phyloP scores from a whole-genome alignment of 345 rosid genomes.

The Citrus australasica region DNA sequence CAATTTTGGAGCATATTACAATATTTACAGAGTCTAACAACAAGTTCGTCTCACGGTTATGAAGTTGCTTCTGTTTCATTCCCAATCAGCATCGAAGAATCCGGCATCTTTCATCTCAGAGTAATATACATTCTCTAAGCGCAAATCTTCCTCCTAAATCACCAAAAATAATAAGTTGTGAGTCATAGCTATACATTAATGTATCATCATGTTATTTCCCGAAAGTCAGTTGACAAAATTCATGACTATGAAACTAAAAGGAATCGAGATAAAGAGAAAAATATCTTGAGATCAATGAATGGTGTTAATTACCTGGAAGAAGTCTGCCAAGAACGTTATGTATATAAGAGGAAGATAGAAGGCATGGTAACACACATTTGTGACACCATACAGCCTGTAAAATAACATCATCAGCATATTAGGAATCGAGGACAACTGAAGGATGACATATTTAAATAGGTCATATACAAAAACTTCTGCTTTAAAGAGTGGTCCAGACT shows the following conservation, averaged over 20 bases:
- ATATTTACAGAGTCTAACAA: constrained; percentile 21
- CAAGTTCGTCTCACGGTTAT: neutral
- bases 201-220: neutral
- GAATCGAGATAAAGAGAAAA: neutral
- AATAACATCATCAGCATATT: neutral
- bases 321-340: constrained; percentile 76
- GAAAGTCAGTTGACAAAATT: neutral
- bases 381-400: constrained; percentile 71
- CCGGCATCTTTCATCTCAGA: constrained; percentile 98
- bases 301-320: constrained; percentile 62
- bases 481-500: constrained; percentile 9
- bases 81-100: constrained; percentile 88
- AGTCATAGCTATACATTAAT: neutral
- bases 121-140: constrained; percentile 78
- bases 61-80: constrained; percentile 25
- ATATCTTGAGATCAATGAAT: neutral
- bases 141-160: constrained; percentile 76
- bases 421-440: neutral
- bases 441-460: neutral
- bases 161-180: neutral
- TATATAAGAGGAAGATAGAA: constrained; percentile 85
- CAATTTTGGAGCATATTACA: neutral
- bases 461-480: neutral
- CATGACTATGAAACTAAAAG: neutral
- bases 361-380: constrained; percentile 71